Base-by-base conservation (phyloP, 148 eudicot genomes). In the Vaccinium darrowii region DNA sequence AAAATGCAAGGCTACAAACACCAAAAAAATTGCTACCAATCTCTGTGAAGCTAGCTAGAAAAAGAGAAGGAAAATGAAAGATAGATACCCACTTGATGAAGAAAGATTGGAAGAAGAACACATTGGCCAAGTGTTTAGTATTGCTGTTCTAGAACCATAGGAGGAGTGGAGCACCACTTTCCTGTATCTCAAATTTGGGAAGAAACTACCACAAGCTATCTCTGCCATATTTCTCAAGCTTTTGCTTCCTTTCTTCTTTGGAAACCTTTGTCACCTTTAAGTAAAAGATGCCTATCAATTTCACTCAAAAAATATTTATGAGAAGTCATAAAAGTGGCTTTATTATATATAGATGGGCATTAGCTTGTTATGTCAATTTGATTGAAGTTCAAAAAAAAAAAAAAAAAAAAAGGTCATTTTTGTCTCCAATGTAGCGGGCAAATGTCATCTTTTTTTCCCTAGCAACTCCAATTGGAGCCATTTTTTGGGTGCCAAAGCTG, bases 61-160 rank as follows among this genome's bases (percentile, higher is more conserved):
- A 72, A 19, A 72, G 49, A 33, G 50, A 73, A 73, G 76, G n/a
- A 39, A 75, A 75, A 75, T 16, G 13, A 21, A 18, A 25, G 13
- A 47, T 15, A 39, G 58, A 76, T 51, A 78, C 58, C 36, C 80
- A 78, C 80, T 78, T 78, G 82, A 80, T 57, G 65, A 57, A 80
- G 43, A 56, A 80, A 57, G 25, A 27, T 12, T 12, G 11, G 39
- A 39, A 10, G 74, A 27, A 5, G 12, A 69, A 69, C 15, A 69
- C 39, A 12, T 12, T 8, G 67, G 23, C 25, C 81, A 53, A 14
- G 16, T 54, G 49, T 27, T 7, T 13, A 3, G 18, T 52, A 19
- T 14, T 51, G 81, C 43, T 36, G 71, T 21, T 50, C 53, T 49
- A 6, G 27, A 49, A 50, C 75, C 75, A 52, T 49, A 13, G 79